Evolutionary conservation across 306 rosid species (phyloP).

Genomic region (Prunus salicina): DNA sequence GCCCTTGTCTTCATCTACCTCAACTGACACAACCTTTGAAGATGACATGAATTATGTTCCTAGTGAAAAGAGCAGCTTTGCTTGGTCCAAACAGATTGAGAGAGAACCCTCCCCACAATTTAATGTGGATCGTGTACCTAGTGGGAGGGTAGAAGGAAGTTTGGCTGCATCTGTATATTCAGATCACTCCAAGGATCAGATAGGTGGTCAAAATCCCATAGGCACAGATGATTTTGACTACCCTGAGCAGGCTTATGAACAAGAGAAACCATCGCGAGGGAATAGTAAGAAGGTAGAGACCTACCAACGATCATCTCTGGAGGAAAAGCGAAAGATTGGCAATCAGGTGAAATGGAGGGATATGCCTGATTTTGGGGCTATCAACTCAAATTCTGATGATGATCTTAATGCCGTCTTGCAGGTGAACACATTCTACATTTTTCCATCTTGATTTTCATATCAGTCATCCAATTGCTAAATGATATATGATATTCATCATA

Average conservation of each 20-base stretch:
- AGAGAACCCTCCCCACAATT: constrained; percentile 63
- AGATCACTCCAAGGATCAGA: constrained; percentile 48
- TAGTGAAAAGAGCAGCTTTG: constrained; percentile 55
- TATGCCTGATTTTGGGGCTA: constrained; percentile 35
- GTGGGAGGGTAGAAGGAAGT: constrained; percentile 58
- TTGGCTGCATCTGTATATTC: constrained; percentile 44
- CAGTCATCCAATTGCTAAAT: constrained; percentile 9
- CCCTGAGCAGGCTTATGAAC: constrained; percentile 45
- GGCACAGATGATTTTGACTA: constrained; percentile 47
- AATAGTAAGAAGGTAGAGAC: constrained; percentile 40
- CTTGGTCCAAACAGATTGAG: constrained; percentile 74
- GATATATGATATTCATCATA: constrained; percentile 12
- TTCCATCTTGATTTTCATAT: not conserved
- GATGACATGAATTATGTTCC: constrained; percentile 47
- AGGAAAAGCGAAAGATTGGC: constrained; percentile 46
- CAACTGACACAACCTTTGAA: constrained; percentile 41
- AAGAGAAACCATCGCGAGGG: constrained; percentile 40
- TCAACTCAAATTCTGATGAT: constrained; percentile 45
- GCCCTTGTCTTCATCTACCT: constrained; percentile 43
- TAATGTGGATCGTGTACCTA: constrained; percentile 50
- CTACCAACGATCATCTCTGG: constrained; percentile 34
- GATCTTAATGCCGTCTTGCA: constrained; percentile 67
- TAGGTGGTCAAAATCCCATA: constrained; percentile 45
- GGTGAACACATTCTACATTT: constrained; percentile 41
- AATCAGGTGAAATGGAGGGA: constrained; percentile 40